Base-by-base conservation (phyloP, 2,329 filamentous ascomycete species). In the Ophiostoma sp. region DNA sequence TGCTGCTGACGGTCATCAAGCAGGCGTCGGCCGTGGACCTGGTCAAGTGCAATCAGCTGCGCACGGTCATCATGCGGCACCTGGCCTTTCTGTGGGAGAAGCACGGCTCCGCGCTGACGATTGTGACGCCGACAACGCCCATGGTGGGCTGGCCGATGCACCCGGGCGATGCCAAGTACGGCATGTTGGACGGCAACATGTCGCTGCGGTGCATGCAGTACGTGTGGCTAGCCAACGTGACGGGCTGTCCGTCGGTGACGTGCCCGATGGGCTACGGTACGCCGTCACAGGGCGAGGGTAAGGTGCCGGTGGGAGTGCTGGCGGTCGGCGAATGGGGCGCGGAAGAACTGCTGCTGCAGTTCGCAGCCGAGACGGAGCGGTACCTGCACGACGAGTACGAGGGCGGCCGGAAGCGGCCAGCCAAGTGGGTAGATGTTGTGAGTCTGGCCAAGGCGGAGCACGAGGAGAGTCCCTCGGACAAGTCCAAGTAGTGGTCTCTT, bases 181-280 rank as follows among this genome's bases (percentile, higher is more conserved):
- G 94, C 2, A 82, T 92, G 74, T 89, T 85, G 52, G 90, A 97
- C 77, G 89, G 85, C 0, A 93, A 95, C 77, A 83, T 81, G 72
- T 89, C 87, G 20, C 81, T 96, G n/a, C 83, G 86, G 35, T 91
- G 87, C 76, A 96, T 97, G 92, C 87, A 90, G 78, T 97, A 92
- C 79, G 88, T 91, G 20, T 96, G 91, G 86, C 79, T 96, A 48
- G 90, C 93, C 7, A 97, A 97, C 79, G 89, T 93, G 75, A 87
- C 84, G 0, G 94, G 94, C 0, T 89, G 89, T 67, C 94, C 94
- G 0, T 88, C 91, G 0, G 85, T 96, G 15, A 88, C 83, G 65
- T 88, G 87, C 48, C 93, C 94, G 0, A 88, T 91, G 13, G 93
- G 92, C 0, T 96, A 93, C 79, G 84, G 82, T 3, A 81, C 86